Evolutionary conservation across 2,329 filamentous ascomycete genomes (phyloP), one percentile per base, ranked within the genome.

Genomic region (Clonostachys rosea): DNA sequence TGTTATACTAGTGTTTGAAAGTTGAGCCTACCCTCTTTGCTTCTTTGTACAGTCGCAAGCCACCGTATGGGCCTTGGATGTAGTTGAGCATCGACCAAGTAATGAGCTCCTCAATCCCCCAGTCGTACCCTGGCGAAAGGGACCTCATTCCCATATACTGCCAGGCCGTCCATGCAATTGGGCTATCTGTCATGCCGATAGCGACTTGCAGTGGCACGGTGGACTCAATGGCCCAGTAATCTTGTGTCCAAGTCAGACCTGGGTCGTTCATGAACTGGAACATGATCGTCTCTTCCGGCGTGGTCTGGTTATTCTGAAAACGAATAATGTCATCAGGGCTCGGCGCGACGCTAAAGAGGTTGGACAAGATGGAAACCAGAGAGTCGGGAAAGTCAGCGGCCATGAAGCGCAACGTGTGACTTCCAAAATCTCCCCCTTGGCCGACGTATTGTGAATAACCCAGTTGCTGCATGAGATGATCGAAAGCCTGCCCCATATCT

Each of bases 391-490:
- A 39, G 17, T 39, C 36, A n/a, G 36, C 36, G 36, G 36, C 14
- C 36, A 39, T 39, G 36, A 39, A 18, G 14, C 36, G 14, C 7
- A 39, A 5, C 2, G 36, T 39, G 17, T 39, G 36, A 14, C 45
- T 35, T 3, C 45, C 45, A 47, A 34, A 33, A 24, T 47, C 45
- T 11, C 45, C 45, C 11, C 45, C 45, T 33, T 47, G 45, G 14
- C 54, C 43, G 10, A 50, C 52, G 37, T 56, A 56, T 13, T 39
- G 49, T 5, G 47, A 20, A 42, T 56, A 56, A 3, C 54, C 54
- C 3, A 56, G 52, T 16, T 50, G 49, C 7, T 43, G 16, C 54
- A 56, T 56, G 9, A 56, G 39, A 14, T 44, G 17, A 35, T 52
- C 45, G 37, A 56, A 50, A 5, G 48, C 51, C 6, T 35, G 40